Evolutionary conservation across 345 rosid genomes (phyloP), one percentile per base, ranked within the genome.

Genomic region (Camelina laxa): DNA sequence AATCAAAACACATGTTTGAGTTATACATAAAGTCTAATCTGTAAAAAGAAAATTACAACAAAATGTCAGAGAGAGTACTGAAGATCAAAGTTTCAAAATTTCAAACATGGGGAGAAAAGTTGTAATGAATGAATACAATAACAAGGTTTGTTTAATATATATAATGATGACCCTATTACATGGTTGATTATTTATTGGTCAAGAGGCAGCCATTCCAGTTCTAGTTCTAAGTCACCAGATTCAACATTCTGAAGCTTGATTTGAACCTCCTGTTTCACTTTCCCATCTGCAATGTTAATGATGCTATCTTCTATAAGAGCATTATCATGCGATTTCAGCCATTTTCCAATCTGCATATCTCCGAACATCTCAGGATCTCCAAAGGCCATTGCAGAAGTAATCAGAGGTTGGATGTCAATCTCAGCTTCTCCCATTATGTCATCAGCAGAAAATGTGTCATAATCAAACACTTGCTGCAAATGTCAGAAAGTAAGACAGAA

Each of bases 381-480:
- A 44, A 73, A 92, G 9, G 96, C 94, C 98, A 91, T 86, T n/a
- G 99, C 98, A 6, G 99, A 87, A 69, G 91, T 87, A 73, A 91
- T 82, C 83, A 96, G 62, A 4, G 98, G 97, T 70, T 91, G 99
- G 79, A 96, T 81, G 83, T 92, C 99, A 0, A 96, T 75, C 82
- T 84, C 91, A 12, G 98, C 99, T 80, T 91, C 98, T 67, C 99
- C 98, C 99, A 96, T 96, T 85, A 96, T 88, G 84, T 96, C 99
- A 68, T 96, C 98, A 3, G 96, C 90, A 11, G 99, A 96, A 69
- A 96, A 92, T 17, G 92, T 91, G 69, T 92, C 96, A 2, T 92
- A 62, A 75, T 96, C 98, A 76, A 74, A 96, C 62, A 96, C 97
- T 82, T 80, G 81, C 99, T 96, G 89, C 82, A 84, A 60, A 20